These are phyloP conservation scores for Corymbia calophylla DNA, from an alignment of 441 rosid species.

Conservation along the genomic window DNA sequence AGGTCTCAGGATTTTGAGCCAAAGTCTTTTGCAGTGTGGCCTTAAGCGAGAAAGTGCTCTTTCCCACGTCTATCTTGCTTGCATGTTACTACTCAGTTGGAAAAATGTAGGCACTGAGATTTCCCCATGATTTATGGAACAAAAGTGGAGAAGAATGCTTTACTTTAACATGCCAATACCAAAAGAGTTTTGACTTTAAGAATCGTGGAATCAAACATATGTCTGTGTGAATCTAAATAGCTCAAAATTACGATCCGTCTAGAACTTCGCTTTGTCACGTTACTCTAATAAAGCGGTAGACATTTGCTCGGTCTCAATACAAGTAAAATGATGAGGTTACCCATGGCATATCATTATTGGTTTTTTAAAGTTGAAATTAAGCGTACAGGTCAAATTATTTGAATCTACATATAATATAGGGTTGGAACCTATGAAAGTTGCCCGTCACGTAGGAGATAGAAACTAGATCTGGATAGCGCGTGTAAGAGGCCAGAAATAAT, in stretches of 20 bases:
- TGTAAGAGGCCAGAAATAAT: background rate
- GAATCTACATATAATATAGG: background rate
- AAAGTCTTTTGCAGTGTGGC: background rate
- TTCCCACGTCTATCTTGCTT: background rate
- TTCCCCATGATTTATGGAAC: background rate
- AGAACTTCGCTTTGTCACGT: background rate
- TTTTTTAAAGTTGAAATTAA: background rate
- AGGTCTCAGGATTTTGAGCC: background rate
- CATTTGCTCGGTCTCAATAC: background rate
- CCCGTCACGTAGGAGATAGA: background rate
- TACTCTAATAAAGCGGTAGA: too few species aligned
- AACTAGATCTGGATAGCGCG: background rate
- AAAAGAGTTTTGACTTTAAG: background rate
- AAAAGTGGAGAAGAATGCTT: background rate
- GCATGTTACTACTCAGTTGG: background rate
- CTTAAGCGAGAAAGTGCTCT: background rate
- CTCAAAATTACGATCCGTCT: too few species aligned
- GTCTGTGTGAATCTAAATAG: fast-evolving
- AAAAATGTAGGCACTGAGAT: background rate
- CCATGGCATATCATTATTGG: background rate
- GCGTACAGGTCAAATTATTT: background rate
- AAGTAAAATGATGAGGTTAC: background rate
- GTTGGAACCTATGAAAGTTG: background rate
- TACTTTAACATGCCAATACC: background rate
- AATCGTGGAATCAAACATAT: background rate